These are phyloP conservation scores for Morella rubra DNA, from an alignment of 306 rosid genomes.

Conservation along the genomic window DNA sequence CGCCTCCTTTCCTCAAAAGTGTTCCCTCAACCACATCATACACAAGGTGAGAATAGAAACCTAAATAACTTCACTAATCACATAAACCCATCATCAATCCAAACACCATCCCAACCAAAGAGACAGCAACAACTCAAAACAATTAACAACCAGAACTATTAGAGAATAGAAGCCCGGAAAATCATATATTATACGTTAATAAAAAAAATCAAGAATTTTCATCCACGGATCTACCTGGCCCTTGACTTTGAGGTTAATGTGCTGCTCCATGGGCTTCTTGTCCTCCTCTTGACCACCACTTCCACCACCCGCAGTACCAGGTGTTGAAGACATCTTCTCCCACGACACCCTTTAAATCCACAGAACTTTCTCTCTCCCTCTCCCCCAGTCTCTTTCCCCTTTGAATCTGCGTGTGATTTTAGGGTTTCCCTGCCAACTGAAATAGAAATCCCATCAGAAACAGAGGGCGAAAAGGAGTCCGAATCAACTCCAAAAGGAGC, in stretches of 20 bases:
- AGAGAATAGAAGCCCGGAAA: background rate
- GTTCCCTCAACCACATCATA: background rate
- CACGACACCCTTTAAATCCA: background rate
- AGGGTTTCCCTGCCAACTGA: background rate
- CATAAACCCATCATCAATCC: background rate
- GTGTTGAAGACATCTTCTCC: conserved; percentile 57
- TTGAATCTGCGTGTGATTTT: background rate
- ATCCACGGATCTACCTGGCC: conserved; percentile 53
- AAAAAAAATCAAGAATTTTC: too few species aligned
- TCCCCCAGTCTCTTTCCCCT: background rate
- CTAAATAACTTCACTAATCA: background rate
- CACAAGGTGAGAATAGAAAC: background rate
- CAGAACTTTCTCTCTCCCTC: background rate
- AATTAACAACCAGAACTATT: background rate
- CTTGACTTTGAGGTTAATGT: conserved; percentile 85
- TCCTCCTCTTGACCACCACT: conserved; percentile 51
- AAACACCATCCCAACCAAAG: background rate
- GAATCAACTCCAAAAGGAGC: background rate
- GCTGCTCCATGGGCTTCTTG: conserved; percentile 73
- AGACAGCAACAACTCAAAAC: background rate
- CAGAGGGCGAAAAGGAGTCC: background rate
- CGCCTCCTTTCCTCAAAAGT: background rate
- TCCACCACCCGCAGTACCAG: conserved; percentile 34
- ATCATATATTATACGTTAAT: too few species aligned
- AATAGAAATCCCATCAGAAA: background rate